Evolutionary conservation across 306 rosid species (phyloP), one percentile per base, ranked within the genome.

Genomic region (Echinosophora koreensis): DNA sequence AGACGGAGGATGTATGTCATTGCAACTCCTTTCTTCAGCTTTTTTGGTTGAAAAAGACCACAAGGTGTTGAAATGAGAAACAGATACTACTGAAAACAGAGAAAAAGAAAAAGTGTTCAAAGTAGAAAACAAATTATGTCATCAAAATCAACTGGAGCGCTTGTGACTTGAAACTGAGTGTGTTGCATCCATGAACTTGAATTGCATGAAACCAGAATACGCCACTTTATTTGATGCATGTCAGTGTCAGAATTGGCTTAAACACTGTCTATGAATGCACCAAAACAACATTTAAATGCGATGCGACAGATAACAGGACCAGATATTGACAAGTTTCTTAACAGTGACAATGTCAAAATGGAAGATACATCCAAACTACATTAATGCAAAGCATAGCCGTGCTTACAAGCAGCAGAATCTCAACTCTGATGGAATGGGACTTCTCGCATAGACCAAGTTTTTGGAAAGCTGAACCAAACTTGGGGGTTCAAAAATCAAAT

Each of bases 281-380:
- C 90, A 85, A 77, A 85, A 84, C 28, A 18, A 65, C 94, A 89
- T 88, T 30, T 89, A 83, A 90, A 83, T 86, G 90, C 88, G 4
- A 44, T 44, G 50, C 13, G 32, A 75, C 72, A 77, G 14, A 50
- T 61, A 59, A 42, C 34, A 61, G 78, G 84, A 87, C 41, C 72
- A 74, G 88, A 90, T 83, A 75, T 81, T 13, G 91, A 90, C 93
- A 85, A 86, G 39, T 44, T 66, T 68, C 79, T 65, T 46, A 71
- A 69, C 64, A 78, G 65, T 52, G 49, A 82, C 71, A 44, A 32
- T 34, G 63, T 49, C 62, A 79, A 64, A 59, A 66, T 30, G 41
- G 38, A 47, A 50, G 83, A 87, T 71, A 77, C 73, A 81, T 86
- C 87, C 97, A 88, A 91, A 82, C 79, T 16, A 11, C 91, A 89